Conservation (phyloP, 805 yeast genomes). For the Nakazawaea ernobii region DNA sequence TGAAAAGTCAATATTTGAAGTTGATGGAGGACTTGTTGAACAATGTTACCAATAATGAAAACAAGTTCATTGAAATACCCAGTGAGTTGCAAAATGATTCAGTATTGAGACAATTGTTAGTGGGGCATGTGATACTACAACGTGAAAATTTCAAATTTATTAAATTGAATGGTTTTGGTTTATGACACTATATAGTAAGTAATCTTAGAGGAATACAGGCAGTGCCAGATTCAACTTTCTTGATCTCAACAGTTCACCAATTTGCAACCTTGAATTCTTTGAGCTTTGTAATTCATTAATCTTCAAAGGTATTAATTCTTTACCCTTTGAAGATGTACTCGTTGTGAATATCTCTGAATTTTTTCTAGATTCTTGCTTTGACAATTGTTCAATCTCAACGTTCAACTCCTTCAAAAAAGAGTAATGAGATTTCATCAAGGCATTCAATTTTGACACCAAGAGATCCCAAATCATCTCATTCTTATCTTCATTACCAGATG, state of each 20-base stretch:
- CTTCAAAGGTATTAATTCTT: not conserved
- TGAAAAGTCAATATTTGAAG: conserved; percentile 14
- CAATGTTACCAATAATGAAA: conserved; percentile 17
- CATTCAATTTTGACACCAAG: conserved; percentile 22
- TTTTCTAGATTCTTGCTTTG: not conserved
- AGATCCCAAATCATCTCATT: conserved; percentile 22
- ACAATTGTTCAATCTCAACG: conserved; percentile 8
- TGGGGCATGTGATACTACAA: conserved; percentile 20
- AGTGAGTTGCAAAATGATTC: conserved; percentile 27
- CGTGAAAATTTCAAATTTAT: conserved; percentile 17
- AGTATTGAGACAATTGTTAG: conserved; percentile 24
- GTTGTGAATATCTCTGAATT: not conserved
- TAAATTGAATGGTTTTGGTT: conserved; percentile 5
- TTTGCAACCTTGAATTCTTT: not conserved
- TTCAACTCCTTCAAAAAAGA: conserved; percentile 16
- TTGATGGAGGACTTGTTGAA: conserved; percentile 26
- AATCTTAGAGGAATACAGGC: not conserved
- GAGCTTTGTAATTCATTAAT: not conserved
- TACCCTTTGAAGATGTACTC: not conserved
- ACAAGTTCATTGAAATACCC: conserved; percentile 10
- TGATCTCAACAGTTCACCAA: conserved; percentile 9
- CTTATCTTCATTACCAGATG: conserved; percentile 18
- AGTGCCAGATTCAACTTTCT: not conserved
- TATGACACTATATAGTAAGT: not conserved
- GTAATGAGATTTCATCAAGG: conserved; percentile 15